Conservation (phyloP, 768 basidiomycete species). For the Rhodotorula sphaerocarpa region DNA sequence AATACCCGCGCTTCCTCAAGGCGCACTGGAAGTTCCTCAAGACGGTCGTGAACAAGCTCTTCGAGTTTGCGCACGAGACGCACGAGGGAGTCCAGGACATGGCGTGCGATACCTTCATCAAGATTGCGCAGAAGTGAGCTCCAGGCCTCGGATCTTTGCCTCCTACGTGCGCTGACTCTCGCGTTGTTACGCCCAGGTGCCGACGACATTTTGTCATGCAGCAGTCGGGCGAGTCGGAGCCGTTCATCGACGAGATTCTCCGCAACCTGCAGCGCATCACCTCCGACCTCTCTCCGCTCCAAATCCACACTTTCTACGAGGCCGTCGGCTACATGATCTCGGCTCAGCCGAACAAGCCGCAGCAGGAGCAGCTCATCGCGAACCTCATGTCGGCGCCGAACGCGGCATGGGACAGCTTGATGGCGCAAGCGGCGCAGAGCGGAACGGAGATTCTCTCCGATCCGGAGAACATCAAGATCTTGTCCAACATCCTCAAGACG, state of each 20-base stretch:
- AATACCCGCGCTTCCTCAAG: constrained; percentile 98
- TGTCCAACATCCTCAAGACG: constrained; percentile 93
- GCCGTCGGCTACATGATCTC: constrained; percentile 99
- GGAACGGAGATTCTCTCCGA: constrained; percentile 78
- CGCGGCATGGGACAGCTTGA: constrained; percentile 96
- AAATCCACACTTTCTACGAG: constrained; percentile 98
- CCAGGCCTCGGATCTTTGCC: too few relatives aligned
- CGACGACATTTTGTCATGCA: constrained; percentile 97
- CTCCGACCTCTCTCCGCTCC: constrained; percentile 83
- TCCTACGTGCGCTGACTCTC: too few relatives aligned
- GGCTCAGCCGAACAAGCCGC: constrained; percentile 93
- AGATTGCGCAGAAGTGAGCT: constrained; percentile 86
- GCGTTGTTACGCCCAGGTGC: constrained; percentile 42
- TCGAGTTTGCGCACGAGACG: constrained; percentile 99
- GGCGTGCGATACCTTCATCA: constrained; percentile 99
- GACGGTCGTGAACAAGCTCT: constrained; percentile 98
- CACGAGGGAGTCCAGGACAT: constrained; percentile 99
- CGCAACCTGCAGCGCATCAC: constrained; percentile 86
- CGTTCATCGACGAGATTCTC: constrained; percentile 95
- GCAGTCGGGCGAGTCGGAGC: constrained; percentile 91
- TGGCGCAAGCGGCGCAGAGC: constrained; percentile 86
- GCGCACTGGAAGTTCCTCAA: constrained; percentile 99
- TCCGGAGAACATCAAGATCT: constrained; percentile 88
- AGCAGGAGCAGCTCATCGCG: constrained; percentile 86
- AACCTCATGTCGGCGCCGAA: constrained; percentile 97